A percentile compares a stretch with the other conserved stretches of the same genome.
Evolutionary conservation across 495 filamentous ascomycete genomes (phyloP).

Genomic region (Talaromyces adpressus): DNA sequence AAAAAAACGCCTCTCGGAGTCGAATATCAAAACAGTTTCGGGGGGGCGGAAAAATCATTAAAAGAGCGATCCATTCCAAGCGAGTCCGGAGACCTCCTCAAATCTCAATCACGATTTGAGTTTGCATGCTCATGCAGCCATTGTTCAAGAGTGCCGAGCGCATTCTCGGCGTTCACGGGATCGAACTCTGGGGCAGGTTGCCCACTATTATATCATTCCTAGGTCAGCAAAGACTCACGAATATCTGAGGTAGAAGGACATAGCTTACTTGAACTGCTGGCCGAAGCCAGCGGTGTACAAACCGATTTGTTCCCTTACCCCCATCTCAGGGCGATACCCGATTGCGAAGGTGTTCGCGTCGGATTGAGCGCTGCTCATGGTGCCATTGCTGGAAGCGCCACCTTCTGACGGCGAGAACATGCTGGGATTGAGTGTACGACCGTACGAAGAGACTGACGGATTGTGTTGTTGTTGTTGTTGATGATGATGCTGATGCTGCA

Average conservation of each 20-base stretch:
- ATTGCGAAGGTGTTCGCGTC: not conserved
- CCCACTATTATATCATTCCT: not conserved
- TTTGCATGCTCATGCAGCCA: not conserved
- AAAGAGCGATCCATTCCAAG: not conserved
- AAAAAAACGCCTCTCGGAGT: not conserved
- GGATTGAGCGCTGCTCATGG: not conserved
- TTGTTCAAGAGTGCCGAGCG: not conserved
- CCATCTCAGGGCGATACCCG: too few species aligned
- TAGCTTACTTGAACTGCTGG: conserved; percentile 1
- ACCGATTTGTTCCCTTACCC: not conserved
- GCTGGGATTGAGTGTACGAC: not conserved
- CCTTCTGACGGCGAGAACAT: not conserved
- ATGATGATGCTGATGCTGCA: too few species aligned
- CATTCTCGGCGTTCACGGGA: not conserved
- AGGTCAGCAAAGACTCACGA: not conserved
- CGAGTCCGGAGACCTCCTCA: not conserved
- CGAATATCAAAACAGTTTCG: not conserved
- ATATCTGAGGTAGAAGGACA: not conserved
- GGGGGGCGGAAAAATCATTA: not conserved
- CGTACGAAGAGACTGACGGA: not conserved
- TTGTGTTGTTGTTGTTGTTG: not conserved
- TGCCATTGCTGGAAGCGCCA: not conserved
- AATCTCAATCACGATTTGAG: not conserved
- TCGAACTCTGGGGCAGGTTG: not conserved
- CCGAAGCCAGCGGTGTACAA: not conserved